Evolutionary conservation across 306 rosid species (phyloP), one percentile per base, ranked within the genome.

Genomic region (Fragaria nilgerrensis): DNA sequence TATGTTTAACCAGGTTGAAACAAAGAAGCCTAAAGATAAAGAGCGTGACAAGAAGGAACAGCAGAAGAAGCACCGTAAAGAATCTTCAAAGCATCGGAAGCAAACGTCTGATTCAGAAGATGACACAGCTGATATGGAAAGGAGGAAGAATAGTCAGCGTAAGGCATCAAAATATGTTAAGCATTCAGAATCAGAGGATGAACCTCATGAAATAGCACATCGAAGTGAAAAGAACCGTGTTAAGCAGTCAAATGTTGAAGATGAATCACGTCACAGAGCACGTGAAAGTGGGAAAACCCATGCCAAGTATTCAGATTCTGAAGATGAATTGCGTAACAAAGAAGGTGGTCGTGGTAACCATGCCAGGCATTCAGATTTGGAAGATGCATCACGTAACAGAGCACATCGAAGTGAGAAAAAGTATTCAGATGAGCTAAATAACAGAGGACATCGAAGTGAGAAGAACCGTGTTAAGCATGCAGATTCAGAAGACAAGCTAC

Each of bases 11-110:
- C 48, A 75, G 97, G 90, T 86, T 61, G 87, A 88, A 80, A 88
- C 47, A 47, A 82, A 68, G 74, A 87, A 80, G 77, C 76, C 61
- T 72, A 78, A 86, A 72, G 88, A 84, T 77, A 87, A 90, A 66
- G 76, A 59, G 13, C 80, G 5, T 49, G 84, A 83, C 41, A 88
- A 88, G 75, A 90, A 81, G 82, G 91, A 88, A 68, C 82, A 58
- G 72, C 80, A 53, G 69, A 91, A 81, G 87, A 92, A 92, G 85
- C 92, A 86, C 71, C 88, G 11, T 47, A 88, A 85, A 68, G 83
- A 89, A 74, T 85, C 83, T 75, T 89, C 88, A 37, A 89, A 90
- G 82, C 82, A 80, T 78, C 68, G 68, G 39, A 84, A 77, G 44
- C 78, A 74, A 2, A 79, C 71, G 25, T 86, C 84, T 0, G 87